Percentiles rank a stretch among this genome's conserved stretches.
Evolutionary conservation across 441 rosid species (phyloP).

Genomic region (Populus hybrid): DNA sequence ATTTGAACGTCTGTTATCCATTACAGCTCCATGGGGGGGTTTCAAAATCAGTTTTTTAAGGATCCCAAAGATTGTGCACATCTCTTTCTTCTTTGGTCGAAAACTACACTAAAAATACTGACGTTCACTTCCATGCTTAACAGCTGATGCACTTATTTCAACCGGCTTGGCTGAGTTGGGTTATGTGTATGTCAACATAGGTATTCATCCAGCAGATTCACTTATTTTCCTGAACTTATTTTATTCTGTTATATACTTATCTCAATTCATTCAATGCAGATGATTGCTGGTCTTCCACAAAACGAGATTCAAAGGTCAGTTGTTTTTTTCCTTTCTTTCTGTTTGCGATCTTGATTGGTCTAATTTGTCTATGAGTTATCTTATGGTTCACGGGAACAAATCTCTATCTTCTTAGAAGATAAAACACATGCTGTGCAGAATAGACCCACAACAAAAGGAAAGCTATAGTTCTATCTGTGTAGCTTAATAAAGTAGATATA

Average conservation of each 20-base stretch:
- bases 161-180: conserved; percentile 92
- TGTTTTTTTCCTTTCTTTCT: background rate
- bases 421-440: too few relatives aligned
- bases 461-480: background rate
- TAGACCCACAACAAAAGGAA: too few relatives aligned
- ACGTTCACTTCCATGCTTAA: conserved; percentile 17
- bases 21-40: background rate
- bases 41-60: background rate
- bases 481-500: background rate
- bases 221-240: conserved; percentile 10
- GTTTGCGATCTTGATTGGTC: background rate
- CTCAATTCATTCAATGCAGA: conserved; percentile 45
- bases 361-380: background rate
- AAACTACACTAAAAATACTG: conserved; percentile 21
- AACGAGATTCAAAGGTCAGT: conserved; percentile 58
- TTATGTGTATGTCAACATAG: conserved; percentile 77
- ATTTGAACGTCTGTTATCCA: background rate
- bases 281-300: conserved; percentile 83
- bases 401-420: background rate
- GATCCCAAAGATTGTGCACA: background rate
- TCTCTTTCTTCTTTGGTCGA: conserved; percentile 1
- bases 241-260: conserved; percentile 22
- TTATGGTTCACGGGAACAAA: background rate
- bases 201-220: conserved; percentile 34
- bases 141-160: conserved; percentile 90